Percentiles rank a stretch among this genome's conserved stretches.
Evolutionary conservation across 805 yeast genomes (phyloP).

Genomic region (Ogataea chonburiensis): DNA sequence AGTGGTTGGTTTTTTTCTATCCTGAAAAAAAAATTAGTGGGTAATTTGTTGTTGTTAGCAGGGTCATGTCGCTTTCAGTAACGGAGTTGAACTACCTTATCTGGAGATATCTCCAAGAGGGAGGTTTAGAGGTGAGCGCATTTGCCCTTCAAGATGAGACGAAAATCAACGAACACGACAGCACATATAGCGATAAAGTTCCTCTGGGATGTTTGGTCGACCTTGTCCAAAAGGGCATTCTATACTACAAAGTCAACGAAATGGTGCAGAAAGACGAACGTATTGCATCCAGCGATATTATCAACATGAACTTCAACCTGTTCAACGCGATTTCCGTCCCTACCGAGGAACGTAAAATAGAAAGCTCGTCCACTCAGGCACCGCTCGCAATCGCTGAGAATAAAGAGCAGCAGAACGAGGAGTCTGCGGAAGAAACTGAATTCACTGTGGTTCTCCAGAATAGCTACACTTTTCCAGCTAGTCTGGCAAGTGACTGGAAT

Average conservation of each 20-base stretch:
- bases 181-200: constrained; percentile 46
- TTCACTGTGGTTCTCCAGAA: constrained; percentile 42
- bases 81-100: constrained; percentile 84
- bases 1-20: neutral
- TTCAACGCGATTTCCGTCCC: constrained; percentile 46
- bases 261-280: constrained; percentile 34
- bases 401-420: neutral
- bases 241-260: constrained; percentile 70
- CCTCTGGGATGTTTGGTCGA: constrained; percentile 82
- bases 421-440: constrained; percentile 14
- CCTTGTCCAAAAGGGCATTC: constrained; percentile 81
- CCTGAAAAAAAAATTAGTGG: constrained; percentile 8
- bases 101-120: constrained; percentile 90
- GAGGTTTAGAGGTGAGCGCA: constrained; percentile 74
- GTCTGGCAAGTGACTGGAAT: constrained; percentile 55
- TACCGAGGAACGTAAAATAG: constrained; percentile 11
- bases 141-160: constrained; percentile 78
- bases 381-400: constrained; percentile 2
- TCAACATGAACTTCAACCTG: constrained; percentile 43
- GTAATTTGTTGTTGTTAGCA: constrained; percentile 9
- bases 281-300: constrained; percentile 25
- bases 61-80: constrained; percentile 72
- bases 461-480: constrained; percentile 38
- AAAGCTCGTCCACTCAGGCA: constrained; percentile 3
- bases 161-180: constrained; percentile 56